Evolutionary conservation across 163 green algal genomes (phyloP).

Genomic region (Trebouxia gelatinosa): DNA sequence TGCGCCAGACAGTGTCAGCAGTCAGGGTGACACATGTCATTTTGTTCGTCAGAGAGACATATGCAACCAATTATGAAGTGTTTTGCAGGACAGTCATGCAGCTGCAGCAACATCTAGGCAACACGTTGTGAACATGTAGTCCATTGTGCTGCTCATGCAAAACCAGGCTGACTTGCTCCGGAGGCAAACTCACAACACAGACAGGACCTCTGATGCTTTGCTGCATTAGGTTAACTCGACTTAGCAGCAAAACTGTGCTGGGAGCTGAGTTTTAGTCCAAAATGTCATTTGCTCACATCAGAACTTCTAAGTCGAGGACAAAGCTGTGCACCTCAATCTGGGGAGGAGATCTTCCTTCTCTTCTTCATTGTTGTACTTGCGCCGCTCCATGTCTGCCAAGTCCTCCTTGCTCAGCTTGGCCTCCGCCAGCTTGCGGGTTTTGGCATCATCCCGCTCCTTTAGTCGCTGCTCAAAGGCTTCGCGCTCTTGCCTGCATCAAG

Average conservation of each 20-base stretch:
- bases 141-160: no score
- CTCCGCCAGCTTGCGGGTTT: constrained; percentile 53
- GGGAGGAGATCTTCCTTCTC: constrained; percentile 42
- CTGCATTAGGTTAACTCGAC: background rate
- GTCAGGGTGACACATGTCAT: background rate
- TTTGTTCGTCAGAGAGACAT: background rate
- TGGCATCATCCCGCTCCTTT: constrained; percentile 40
- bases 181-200: background rate
- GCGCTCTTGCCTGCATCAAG: constrained; percentile 42
- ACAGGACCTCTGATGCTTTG: background rate
- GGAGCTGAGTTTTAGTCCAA: background rate
- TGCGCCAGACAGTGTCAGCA: no score
- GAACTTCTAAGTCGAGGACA: no score
- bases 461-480: constrained; percentile 58
- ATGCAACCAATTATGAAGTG: no score
- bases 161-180: background rate
- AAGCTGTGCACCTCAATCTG: constrained; percentile 27
- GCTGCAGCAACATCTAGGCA: no score
- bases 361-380: constrained; percentile 51
- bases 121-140: no score
- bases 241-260: background rate
- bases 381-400: constrained; percentile 48
- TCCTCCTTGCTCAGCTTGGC: constrained; percentile 51
- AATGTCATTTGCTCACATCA: no score
- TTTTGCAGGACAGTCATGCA: no score